Evolutionary conservation across 176 grass and related monocot genomes (phyloP), one percentile per base, ranked within the genome.

Genomic region (Eleusine coracana): DNA sequence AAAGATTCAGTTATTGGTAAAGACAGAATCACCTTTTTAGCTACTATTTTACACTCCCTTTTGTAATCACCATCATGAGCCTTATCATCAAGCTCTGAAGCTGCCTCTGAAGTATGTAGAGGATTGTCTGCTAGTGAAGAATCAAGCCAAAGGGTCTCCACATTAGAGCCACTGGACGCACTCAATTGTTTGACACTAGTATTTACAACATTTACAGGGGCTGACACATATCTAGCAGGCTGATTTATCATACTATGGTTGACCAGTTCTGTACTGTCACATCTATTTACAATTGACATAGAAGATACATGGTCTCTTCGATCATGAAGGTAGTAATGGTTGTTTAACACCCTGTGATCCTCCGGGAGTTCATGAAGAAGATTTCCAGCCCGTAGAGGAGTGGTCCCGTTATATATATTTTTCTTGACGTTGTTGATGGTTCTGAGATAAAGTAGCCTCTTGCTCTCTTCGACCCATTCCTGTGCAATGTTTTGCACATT

Each of bases 381-480:
- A 50, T 74, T 76, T 37, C 71, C 59, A 49, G 63, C 59, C 31
- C 45, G 39, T 69, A 79, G 40, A 86, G 67, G 62, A 84, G 76
- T 71, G 60, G 18, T 73, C 46, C 84, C 62, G 51, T 70, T 74
- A 27, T 7, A 51, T 38, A 75, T 75, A 3, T 10, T 83, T 15
- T 87, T 84, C 11, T 20, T 60, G 27, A 87, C 21, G 9, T 64
- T 68, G 25, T 90, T 87, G 44, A 48, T 7, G 5, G n/a, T 70
- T 70, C 55, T 90, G 36, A 79, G 69, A 80, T 36, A 72, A 67
- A 46, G 45, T 10, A 90, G 11, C 62, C 40, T 87, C 31, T 11
- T 55, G 70, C 20, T 59, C 75, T 87, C 89, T 18, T 76, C 38
- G 39, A 62, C 23, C 89, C 89, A 90, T 70, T 87, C 89, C 7